Conservation (phyloP, 1,139 yeast species). For the Nakaseomyces glabratus region DNA sequence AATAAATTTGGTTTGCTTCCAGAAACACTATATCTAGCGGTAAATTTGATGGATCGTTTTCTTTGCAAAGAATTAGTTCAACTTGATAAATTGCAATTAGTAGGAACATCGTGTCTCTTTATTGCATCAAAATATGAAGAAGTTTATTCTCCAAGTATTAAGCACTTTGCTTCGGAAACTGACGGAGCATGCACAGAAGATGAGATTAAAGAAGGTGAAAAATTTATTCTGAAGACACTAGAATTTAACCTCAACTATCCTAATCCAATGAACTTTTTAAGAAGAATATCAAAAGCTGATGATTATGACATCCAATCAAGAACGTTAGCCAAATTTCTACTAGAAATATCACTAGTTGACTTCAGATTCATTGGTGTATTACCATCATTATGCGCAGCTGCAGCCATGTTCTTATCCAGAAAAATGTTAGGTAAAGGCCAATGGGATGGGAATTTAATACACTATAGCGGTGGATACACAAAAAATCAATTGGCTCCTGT, state of each 20-base stretch:
- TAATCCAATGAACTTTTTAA: constrained; percentile 86
- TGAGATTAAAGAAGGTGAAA: constrained; percentile 82
- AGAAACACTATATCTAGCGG: constrained; percentile 81
- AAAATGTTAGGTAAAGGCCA: constrained; percentile 64
- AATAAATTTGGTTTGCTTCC: constrained; percentile 77
- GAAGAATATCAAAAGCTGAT: constrained; percentile 91
- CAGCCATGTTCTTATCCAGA: constrained; percentile 84
- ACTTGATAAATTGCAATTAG: constrained; percentile 74
- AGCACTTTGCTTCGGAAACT: constrained; percentile 80
- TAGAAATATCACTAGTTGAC: constrained; percentile 77
- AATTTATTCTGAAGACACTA: constrained; percentile 65
- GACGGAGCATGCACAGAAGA: constrained; percentile 72
- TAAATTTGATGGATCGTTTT: constrained; percentile 85
- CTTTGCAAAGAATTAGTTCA: constrained; percentile 73
- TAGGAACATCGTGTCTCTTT: constrained; percentile 84
- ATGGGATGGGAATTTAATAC: constrained; percentile 77
- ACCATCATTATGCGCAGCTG: constrained; percentile 83
- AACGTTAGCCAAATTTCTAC: constrained; percentile 80
- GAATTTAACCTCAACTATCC: constrained; percentile 81
- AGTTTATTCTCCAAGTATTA: constrained; percentile 82
- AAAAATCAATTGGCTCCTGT: constrained; percentile 64
- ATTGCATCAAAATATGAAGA: constrained; percentile 96
- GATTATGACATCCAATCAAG: constrained; percentile 89
- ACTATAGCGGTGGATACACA: constrained; percentile 87
- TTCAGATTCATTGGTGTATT: constrained; percentile 67